Evolutionary conservation across 768 basidiomycete genomes (phyloP), one percentile per base, ranked within the genome.

Genomic region (Serendipita sp.): DNA sequence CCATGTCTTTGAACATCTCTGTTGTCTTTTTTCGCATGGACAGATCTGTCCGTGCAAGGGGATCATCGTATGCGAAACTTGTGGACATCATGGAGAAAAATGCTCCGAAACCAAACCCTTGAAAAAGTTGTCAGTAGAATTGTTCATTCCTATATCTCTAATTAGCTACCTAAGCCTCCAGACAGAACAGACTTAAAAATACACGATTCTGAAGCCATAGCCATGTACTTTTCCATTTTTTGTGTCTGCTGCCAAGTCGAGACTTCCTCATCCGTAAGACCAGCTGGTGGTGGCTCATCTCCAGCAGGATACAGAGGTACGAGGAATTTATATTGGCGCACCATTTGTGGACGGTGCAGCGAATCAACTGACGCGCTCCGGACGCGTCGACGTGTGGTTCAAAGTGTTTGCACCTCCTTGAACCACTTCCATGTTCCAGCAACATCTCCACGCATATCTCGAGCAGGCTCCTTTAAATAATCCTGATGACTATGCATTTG

Each of bases 31-130:
- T 88, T 28, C 80, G 78, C 51, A 82, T 83, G 68, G 70, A 63
- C 75, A 85, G 70, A 11, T 77, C 80, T 10, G 77, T 77, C 68
- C 81, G 79, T 8, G 37, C 8, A 11, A 91, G 76, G 10, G 94
- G 93, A 73, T 97, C 94, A 73, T 97, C 95, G 72, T 96, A 95
- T 38, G 88, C 86, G 73, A 98, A 94, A 34, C 92, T 91, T 18
- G 92, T 79, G 38, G 89, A 91, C 95, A 98, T 97, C 66, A 97
- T 80, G 1, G 92, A 92, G 77, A 98, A 91, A 79, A 97, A 93
- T 37, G 87, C 93, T 66, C 95, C 95, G 47, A 96, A 81, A 10
- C 82, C 94, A 69, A 98, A 85, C 54, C 95, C 94, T 24, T 96
- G 68, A 30, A 8, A 66, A 45, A 44, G 60, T 35, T 18, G 34